phyloP scores from a whole-genome alignment of 306 rosid species.

The Fragaria vesca region DNA sequence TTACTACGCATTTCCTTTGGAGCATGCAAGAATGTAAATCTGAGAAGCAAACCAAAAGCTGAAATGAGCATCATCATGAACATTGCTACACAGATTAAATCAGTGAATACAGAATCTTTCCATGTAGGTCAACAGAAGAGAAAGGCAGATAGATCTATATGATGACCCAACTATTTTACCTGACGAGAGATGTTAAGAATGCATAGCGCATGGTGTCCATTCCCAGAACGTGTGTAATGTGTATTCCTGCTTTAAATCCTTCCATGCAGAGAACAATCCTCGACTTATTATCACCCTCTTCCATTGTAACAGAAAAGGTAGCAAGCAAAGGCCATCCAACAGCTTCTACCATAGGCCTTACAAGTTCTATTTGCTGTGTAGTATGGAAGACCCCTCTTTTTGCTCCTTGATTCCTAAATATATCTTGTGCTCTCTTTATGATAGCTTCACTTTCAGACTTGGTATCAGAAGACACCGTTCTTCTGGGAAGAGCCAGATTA shows the following conservation, averaged over 20 bases:
- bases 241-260: conserved; percentile 98
- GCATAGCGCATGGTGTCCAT: conserved; percentile 99
- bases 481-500: conserved; percentile 91
- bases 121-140: not conserved
- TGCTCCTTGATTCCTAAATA: conserved; percentile 77
- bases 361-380: conserved; percentile 92
- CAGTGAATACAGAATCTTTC: conserved; percentile 16
- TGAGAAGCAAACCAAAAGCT: conserved; percentile 45
- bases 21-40: conserved; percentile 98
- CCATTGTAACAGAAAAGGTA: conserved; percentile 98
- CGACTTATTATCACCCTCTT: conserved; percentile 94
- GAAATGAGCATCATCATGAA: conserved; percentile 23
- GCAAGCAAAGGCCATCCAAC: conserved; percentile 99
- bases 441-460: conserved; percentile 91
- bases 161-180: conserved; percentile 41
- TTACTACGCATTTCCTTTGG: conserved; percentile 99
- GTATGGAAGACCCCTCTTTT: conserved; percentile 90
- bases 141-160: conserved; percentile 1
- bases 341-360: conserved; percentile 99
- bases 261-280: conserved; percentile 94
- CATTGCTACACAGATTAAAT: conserved; percentile 19
- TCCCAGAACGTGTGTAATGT: conserved; percentile 83
- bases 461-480: conserved; percentile 61
- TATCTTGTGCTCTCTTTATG: conserved; percentile 87
- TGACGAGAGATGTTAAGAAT: conserved; percentile 90